Conservation (phyloP, 441 rosid species). For the Lepidium campestre region DNA sequence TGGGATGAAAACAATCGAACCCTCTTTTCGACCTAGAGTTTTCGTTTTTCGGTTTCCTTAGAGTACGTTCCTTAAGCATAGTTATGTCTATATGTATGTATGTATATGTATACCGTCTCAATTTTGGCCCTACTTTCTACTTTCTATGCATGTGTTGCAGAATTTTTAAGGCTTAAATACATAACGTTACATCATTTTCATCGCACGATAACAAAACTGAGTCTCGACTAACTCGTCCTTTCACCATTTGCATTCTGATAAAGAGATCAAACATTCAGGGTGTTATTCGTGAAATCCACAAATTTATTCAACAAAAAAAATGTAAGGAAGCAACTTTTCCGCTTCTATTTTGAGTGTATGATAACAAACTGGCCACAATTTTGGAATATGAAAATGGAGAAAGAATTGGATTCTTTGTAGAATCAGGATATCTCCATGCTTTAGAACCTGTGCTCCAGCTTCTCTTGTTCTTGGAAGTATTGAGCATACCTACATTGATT, state of each 20-base stretch:
- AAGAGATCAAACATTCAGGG: background rate
- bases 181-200: background rate
- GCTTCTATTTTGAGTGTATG: background rate
- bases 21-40: constrained; percentile 12
- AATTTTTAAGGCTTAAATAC: background rate
- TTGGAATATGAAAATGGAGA: background rate
- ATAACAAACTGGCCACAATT: background rate
- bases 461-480: constrained; percentile 72
- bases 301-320: constrained; percentile 8
- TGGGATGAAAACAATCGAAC: constrained; percentile 38
- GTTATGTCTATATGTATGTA: background rate
- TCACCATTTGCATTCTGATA: background rate
- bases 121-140: background rate
- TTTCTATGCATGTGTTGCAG: background rate
- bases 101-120: too few relatives aligned
- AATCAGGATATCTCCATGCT: constrained; percentile 4
- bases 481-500: constrained; percentile 66
- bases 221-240: background rate
- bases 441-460: constrained; percentile 80
- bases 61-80: background rate
- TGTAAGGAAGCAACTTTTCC: constrained; percentile 11
- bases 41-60: background rate
- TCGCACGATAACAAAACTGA: background rate
- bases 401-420: background rate
- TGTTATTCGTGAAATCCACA: background rate